Base-by-base conservation (phyloP, 352 stramenopile genomes). In the Pythium brachiatum region DNA sequence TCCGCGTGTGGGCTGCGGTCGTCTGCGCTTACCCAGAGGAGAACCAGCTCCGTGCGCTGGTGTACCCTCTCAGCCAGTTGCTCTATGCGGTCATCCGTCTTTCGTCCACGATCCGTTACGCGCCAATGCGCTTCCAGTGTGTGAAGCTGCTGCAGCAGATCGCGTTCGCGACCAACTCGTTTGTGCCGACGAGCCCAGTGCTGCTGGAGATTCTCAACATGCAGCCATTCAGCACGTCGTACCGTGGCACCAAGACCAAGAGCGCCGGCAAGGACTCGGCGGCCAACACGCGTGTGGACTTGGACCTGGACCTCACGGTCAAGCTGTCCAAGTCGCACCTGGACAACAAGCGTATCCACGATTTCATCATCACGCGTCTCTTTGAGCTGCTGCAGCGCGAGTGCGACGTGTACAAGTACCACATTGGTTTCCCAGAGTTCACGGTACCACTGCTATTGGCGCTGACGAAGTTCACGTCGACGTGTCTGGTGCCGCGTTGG, bases 1-100 rank as follows among this genome's bases (percentile, higher is more conserved):
- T 99, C 29, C 95, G 96, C 51, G 78, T 99, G 5, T 99, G 96
- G 97, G 92, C 93, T 38, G 96, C 96, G 6, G 95, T 99, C 1
- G 78, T 99, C 52, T 90, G 86, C 60, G 92, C 92, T 29, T 95
- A 97, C 66, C 86, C 83, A 20, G 77, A 69, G 3, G 85, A 87
- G 44, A 79, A 76, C 57, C 83, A 98, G 72, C 85, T 99, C 32
- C 78, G 84, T 60, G 86, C 92, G 8, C 86, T 99, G 27, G 79
- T 99, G 25, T 99, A 98, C 73, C 96, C 97, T 16, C 81, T 99
- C 3, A 90, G 90, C 16, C 96, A 99, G 79, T 70, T 94, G 26
- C 62, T 91, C 25, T 82, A 91, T 21, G 86, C 83, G 0, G 73
- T 90, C 27, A 81, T 92, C 51, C 82, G 83, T 15, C 70, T 95